Evolutionary conservation across 345 rosid species (phyloP).

Genomic region (Arabidopsis arenosa): DNA sequence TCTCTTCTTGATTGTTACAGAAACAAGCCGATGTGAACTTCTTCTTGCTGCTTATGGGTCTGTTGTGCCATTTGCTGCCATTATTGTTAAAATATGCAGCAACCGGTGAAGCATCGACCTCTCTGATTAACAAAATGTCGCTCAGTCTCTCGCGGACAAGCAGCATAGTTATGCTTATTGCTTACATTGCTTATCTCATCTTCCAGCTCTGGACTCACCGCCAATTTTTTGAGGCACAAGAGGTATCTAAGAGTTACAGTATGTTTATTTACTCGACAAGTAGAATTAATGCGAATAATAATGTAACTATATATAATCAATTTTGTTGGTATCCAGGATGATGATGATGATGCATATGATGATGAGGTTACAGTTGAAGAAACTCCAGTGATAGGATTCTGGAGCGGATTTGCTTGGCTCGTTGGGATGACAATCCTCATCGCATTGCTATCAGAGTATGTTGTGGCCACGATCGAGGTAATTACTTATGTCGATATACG

Average conservation of each 20-base stretch:
- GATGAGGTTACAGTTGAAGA: conserved; percentile 57
- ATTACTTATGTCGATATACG: background rate
- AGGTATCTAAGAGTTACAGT: conserved; percentile 38
- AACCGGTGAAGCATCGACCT: conserved; percentile 32
- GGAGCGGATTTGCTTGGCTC: conserved; percentile 87
- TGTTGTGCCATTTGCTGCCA: conserved; percentile 80
- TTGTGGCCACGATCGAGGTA: conserved; percentile 88
- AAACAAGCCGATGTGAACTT: conserved; percentile 89
- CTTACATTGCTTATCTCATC: conserved; percentile 71
- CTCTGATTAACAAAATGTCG: conserved; percentile 47
- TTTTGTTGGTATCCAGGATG: conserved; percentile 25
- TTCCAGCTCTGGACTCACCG: conserved; percentile 86
- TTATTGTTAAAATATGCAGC: conserved; percentile 58
- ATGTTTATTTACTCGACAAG: background rate
- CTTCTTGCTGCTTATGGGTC: conserved; percentile 65
- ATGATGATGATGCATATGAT: conserved; percentile 48
- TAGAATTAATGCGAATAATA: background rate
- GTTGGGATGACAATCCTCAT: conserved; percentile 79
- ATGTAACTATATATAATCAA: background rate
- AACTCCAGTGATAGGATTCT: conserved; percentile 72
- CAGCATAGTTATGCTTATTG: conserved; percentile 83
- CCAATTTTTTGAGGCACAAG: conserved; percentile 41
- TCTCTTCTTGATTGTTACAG: conserved; percentile 47
- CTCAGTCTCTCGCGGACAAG: conserved; percentile 76
- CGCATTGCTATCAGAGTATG: conserved; percentile 78